phyloP scores from a whole-genome alignment of 2,329 filamentous ascomycete genomes.

The Apiospora pterosperma region DNA sequence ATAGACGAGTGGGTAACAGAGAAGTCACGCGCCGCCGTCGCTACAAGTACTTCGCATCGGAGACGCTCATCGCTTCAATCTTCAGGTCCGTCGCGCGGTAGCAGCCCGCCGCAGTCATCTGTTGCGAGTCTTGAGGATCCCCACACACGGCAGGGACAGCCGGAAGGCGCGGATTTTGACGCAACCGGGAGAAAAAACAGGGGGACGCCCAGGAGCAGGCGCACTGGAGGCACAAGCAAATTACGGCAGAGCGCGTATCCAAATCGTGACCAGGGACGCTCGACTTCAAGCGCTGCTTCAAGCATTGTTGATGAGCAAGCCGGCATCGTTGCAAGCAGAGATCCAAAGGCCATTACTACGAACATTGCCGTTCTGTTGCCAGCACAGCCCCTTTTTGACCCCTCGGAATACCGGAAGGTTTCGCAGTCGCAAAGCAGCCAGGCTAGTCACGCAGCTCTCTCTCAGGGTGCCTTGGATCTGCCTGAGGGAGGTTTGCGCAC shows the following conservation, averaged over 20 bases:
- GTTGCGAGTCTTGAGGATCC: too few species aligned
- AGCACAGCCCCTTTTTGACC: conserved; percentile 12
- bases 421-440: conserved; percentile 11
- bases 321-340: conserved; percentile 7
- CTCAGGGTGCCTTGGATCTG: too few species aligned
- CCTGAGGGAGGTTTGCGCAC: not conserved
- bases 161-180: not conserved
- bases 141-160: not conserved
- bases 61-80: not conserved
- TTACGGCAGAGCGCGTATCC: not conserved
- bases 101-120: not conserved
- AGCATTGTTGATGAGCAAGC: conserved; percentile 6
- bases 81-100: not conserved
- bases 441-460: too few species aligned
- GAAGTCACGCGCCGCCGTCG: not conserved
- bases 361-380: conserved; percentile 16
- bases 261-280: not conserved
- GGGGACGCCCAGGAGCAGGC: not conserved
- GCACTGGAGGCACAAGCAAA: not conserved
- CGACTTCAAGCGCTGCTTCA: not conserved
- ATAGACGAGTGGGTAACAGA: not conserved
- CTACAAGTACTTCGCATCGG: not conserved
- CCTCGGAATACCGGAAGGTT: conserved; percentile 13
- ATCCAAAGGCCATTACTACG: conserved; percentile 11
- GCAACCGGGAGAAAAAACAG: not conserved